Base-by-base conservation (phyloP, 2,329 filamentous ascomycete genomes). In the Phaeophleospora eucalypticola region DNA sequence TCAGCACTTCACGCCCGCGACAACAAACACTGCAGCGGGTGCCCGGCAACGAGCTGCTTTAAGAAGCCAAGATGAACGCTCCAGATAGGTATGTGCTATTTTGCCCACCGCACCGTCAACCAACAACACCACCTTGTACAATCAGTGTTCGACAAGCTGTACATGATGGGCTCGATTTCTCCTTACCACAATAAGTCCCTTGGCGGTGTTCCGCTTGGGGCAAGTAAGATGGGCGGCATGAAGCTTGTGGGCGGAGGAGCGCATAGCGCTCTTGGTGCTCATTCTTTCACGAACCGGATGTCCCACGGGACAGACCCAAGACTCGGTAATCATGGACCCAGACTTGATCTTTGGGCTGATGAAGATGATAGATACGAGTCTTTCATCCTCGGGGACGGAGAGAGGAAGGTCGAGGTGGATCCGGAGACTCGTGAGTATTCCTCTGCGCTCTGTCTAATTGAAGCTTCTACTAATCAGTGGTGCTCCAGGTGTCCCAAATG, bases 331-430 rank as follows among this genome's bases (percentile, higher is more conserved):
- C 40, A 51, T 1, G 51, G 52, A 9, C 51, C 55, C n/a, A 45
- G 49, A 12, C 50, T 61, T 10, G 51, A 59, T 12, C 29, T 51
- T 4, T 41, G 46, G 40, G 38, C 53, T 67, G 66, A 71, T 54
- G 34, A 51, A 3, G 53, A 56, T 20, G 48, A 63, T 53, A 97
- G 93, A 65, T 95, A 94, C 74, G 93, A 97, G 76, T 81, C 94
- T 40, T 97, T 96, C 73, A 73, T 96, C 54, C 85, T 97, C 50
- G 80, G 71, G 34, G 86, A 89, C 40, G 89, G 85, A 52, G 89
- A 98, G 78, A 93, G 91, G 76, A 97, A 96, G 73, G 88, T 95
- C 48, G 86, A 89, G 50, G 84, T 89, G 71, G 85, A 87, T 64
- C 78, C 88, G 4, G 93, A 95, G 66, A 93, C 90, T 47, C 88